phyloP scores from a whole-genome alignment of 768 basidiomycete genomes.

The Termitomyces sp. region DNA sequence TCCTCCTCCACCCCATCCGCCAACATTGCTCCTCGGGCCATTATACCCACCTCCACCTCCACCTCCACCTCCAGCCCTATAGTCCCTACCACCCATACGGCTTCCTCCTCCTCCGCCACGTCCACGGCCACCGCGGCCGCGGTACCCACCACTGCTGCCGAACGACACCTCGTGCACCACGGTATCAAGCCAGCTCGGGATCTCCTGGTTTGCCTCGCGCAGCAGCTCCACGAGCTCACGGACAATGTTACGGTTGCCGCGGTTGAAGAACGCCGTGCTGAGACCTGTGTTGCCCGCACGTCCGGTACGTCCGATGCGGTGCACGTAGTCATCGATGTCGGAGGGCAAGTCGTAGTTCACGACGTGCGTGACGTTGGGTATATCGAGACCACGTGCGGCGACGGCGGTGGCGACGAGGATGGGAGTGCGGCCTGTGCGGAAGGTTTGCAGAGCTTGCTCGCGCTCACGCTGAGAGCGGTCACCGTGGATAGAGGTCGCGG shows the following conservation, averaged over 20 bases:
- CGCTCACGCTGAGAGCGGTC: constrained; percentile 98
- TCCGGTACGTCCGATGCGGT: constrained; percentile 96
- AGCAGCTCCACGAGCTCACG: constrained; percentile 91
- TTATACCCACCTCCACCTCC: constrained; percentile 25
- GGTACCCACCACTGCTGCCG: constrained; percentile 53
- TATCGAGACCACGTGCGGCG: constrained; percentile 97
- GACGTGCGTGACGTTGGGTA: constrained; percentile 98
- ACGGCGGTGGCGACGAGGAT: constrained; percentile 98
- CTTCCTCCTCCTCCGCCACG: constrained; percentile 50
- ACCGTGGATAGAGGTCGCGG: constrained; percentile 96
- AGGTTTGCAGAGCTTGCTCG: constrained; percentile 92
- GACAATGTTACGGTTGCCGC: constrained; percentile 90
- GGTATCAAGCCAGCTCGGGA: constrained; percentile 87
- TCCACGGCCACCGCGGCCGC: constrained; percentile 58
- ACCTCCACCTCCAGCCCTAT: constrained; percentile 38
- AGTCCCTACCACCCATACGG: constrained; percentile 46
- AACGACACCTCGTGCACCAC: constrained; percentile 82
- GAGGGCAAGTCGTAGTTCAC: constrained; percentile 97
- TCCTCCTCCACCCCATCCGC: constrained; percentile 28
- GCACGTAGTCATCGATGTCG: constrained; percentile 99
- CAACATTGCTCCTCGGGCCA: constrained; percentile 29
- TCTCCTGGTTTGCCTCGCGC: constrained; percentile 94
- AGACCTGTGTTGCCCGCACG: constrained; percentile 98
- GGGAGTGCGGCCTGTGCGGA: constrained; percentile 93
- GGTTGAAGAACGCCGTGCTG: constrained; percentile 94